phyloP scores from a whole-genome alignment of 352 stramenopile genomes.

The Phytophthora hybrid region DNA sequence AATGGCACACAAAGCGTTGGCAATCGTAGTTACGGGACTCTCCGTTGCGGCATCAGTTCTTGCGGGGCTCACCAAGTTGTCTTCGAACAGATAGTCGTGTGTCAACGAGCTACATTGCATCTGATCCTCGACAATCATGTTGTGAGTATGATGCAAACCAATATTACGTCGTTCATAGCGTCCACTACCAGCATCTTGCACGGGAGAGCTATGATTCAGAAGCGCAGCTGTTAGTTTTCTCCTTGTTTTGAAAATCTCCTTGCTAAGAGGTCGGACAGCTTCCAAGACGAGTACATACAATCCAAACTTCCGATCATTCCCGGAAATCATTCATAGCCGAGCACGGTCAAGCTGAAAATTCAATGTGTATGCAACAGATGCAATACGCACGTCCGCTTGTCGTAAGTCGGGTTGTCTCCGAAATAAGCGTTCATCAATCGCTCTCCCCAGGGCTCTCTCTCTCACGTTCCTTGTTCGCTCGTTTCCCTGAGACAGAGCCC shows the following conservation, averaged over 20 bases:
- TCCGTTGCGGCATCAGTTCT: not conserved
- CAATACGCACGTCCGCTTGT: too few relatives aligned
- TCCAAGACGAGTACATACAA: too few relatives aligned
- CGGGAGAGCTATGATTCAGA: not conserved
- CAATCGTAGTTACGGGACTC: not conserved
- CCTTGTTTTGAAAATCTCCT: too few relatives aligned
- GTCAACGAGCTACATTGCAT: not conserved
- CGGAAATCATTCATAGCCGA: too few relatives aligned
- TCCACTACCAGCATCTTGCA: not conserved
- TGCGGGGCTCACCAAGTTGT: constrained; percentile 4
- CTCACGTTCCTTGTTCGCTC: too few relatives aligned
- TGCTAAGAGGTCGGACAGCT: constrained; percentile 1
- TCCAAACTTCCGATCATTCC: constrained; percentile 7
- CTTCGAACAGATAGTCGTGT: too few relatives aligned
- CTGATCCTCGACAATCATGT: constrained; percentile 2
- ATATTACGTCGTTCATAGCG: not conserved
- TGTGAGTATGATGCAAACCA: not conserved
- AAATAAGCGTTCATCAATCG: too few relatives aligned
- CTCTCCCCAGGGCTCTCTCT: too few relatives aligned
- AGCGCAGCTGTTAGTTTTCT: not conserved
- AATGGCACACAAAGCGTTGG: not conserved
- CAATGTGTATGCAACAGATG: too few relatives aligned
- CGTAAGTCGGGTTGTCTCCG: too few relatives aligned
- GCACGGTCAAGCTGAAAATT: too few relatives aligned
- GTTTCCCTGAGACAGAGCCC: too few relatives aligned